Base-by-base conservation (phyloP, 1,284 basidiomycete species). In the Lignosus rhinocerotis region DNA sequence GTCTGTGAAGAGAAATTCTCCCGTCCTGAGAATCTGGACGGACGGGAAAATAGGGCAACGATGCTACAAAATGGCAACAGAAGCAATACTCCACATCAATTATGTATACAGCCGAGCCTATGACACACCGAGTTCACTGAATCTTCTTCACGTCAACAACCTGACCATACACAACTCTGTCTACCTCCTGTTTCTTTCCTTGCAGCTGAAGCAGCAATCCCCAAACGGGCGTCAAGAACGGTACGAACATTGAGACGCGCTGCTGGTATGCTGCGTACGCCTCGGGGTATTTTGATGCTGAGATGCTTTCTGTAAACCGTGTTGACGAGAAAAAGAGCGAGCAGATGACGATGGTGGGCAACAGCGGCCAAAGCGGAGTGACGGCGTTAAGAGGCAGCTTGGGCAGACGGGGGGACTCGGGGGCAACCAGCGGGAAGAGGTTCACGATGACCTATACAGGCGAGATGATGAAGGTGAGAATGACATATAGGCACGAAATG, bases 241-340 rank as follows among this genome's bases (percentile, higher is more conserved):
- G 87, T 10, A 79, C 72, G 70, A 96, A 95, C 87, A 93, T 93
- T 25, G 84, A 88, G n/a, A 96, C 93, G 19, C 93, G 80, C 62
- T 78, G 73, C 70, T 87, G 84, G 72, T 96, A 96, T 16, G 85
- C 83, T 16, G 68, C 68, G 73, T 96, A 96, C 4, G 79, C 81
- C 6, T 72, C 71, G 1, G 90, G 86, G 69, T 96, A 96, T 73
- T 96, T 96, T 46, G 77, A 71, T 21, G 72, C 66, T 6, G 91
- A 88, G 67, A 96, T 94, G 51, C 79, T 81, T 75, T 97, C 94
- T 0, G 93, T 92, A 71, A 90, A 91, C 31, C 72, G 63, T 0
- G 93, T 93, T 25, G 91, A 93, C 1, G 81, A 79, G 69, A 84
- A 77, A 76, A 94, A 94, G 3, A 95, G 80, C 16, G 77, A 60